Evolutionary conservation across 139 green algal species (phyloP).

Genomic region (Haematococcus lacustris): DNA sequence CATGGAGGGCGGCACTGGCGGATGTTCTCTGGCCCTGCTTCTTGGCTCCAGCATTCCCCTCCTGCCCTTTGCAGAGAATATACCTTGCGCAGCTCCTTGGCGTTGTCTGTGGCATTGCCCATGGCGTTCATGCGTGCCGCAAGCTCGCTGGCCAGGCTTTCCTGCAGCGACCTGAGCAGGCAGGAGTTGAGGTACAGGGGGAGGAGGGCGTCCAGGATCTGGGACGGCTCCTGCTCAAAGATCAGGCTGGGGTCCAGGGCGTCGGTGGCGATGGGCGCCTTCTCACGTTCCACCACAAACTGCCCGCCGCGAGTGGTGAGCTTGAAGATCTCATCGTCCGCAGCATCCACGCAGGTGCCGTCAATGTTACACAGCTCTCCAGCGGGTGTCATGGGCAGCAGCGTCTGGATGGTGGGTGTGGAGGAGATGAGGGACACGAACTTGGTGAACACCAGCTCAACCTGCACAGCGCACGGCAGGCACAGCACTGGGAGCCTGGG

Average conservation of each 20-base stretch:
- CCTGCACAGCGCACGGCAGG: too few species aligned
- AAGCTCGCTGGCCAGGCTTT: slow-evolving; percentile 94
- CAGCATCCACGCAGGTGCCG: slow-evolving; percentile 93
- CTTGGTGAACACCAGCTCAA: slow-evolving; percentile 98
- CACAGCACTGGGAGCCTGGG: too few species aligned
- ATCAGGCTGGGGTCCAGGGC: slow-evolving; percentile 81
- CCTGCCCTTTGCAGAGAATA: too few species aligned
- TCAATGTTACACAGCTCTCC: slow-evolving; percentile 92
- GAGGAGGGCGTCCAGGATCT: slow-evolving; percentile 98
- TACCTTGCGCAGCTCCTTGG: slow-evolving; percentile 82
- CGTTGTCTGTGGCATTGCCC: slow-evolving; percentile 94
- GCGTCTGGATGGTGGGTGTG: slow-evolving; percentile 87
- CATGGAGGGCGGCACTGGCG: too few species aligned
- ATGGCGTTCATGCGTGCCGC: slow-evolving; percentile 99
- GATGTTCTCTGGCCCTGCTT: too few species aligned
- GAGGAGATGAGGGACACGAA: slow-evolving; percentile 95
- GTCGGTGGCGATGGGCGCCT: slow-evolving; percentile 54
- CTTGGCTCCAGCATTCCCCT: too few species aligned
- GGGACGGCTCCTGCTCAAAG: slow-evolving; percentile 96
- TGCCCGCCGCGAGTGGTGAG: slow-evolving; percentile 69
- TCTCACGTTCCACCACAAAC: slow-evolving; percentile 75
- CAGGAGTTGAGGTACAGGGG: slow-evolving; percentile 97
- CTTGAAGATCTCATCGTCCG: slow-evolving; percentile 79
- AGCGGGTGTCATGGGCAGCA: slow-evolving; percentile 83
- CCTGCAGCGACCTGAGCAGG: slow-evolving; percentile 78